Evolutionary conservation across 2,329 filamentous ascomycete species (phyloP).

Genomic region (Didymella glomerata): DNA sequence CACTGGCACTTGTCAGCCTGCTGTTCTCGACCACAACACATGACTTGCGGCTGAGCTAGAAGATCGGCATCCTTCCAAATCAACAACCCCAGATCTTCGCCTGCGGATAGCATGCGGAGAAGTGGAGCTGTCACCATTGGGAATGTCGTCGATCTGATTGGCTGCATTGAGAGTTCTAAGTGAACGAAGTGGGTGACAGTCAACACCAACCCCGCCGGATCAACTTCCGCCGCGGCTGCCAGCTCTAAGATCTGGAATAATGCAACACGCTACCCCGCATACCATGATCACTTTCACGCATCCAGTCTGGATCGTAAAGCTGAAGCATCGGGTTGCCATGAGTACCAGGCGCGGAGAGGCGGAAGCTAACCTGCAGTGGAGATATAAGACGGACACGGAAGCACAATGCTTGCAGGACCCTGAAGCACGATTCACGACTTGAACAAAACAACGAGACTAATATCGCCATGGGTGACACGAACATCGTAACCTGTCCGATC

Average conservation of each 20-base stretch:
- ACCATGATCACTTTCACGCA: slow-evolving; percentile 6
- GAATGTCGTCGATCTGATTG: slow-evolving; percentile 10
- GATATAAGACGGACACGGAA: slow-evolving; percentile 7
- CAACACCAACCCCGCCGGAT: slow-evolving; percentile 18
- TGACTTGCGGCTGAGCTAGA: slow-evolving; percentile 19
- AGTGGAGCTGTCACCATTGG: slow-evolving; percentile 6
- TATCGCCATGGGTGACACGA: slow-evolving; percentile 13
- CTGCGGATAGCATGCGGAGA: slow-evolving; percentile 9
- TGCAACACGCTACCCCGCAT: slow-evolving; percentile 20
- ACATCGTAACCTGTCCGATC: slow-evolving; percentile 31
- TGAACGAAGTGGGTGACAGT: slow-evolving; percentile 11
- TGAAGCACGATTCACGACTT: neutral
- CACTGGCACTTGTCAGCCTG: slow-evolving; percentile 6
- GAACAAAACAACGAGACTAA: neutral
- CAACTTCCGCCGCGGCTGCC: slow-evolving; percentile 11
- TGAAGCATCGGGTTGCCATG: slow-evolving; percentile 13
- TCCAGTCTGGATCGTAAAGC: slow-evolving; percentile 8
- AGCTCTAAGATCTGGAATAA: slow-evolving; percentile 10
- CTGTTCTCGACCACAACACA: slow-evolving; percentile 7
- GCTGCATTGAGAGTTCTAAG: neutral
- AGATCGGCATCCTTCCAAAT: slow-evolving; percentile 21
- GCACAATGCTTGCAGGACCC: neutral
- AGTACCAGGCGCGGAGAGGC: slow-evolving; percentile 8
- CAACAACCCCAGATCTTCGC: slow-evolving; percentile 11
- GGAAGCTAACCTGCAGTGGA: slow-evolving; percentile 13